Percentiles rank a stretch among this genome's conserved stretches.
Conservation (phyloP, 2,329 filamentous ascomycete genomes). For the Hypoxylon rubiginosum region DNA sequence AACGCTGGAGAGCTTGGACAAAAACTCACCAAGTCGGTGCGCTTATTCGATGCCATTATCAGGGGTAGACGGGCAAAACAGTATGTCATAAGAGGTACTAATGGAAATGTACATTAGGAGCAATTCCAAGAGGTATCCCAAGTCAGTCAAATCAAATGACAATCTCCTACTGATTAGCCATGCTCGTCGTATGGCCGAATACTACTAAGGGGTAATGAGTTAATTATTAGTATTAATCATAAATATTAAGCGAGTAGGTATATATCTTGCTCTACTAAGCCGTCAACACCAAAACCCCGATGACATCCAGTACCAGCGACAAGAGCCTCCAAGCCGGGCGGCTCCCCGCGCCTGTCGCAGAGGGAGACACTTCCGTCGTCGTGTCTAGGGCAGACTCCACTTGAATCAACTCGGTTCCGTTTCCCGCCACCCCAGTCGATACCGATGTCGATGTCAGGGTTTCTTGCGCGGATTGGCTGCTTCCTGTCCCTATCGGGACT, state of each 20-base stretch:
- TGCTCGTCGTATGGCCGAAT: neutral
- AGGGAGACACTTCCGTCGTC: constrained; percentile 6
- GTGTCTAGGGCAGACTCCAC: constrained; percentile 3
- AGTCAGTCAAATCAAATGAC: neutral
- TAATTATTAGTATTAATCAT: neutral
- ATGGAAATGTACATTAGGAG: neutral
- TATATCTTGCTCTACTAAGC: neutral
- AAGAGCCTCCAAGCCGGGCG: neutral
- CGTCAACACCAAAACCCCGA: constrained; percentile 8
- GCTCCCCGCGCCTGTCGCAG: neutral
- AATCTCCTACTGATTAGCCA: neutral
- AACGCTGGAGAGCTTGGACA: neutral
- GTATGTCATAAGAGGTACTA: neutral
- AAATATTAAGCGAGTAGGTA: neutral
- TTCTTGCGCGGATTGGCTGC: constrained; percentile 1
- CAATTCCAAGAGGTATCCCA: neutral
- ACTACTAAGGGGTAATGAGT: neutral
- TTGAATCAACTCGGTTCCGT: neutral
- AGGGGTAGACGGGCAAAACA: neutral
- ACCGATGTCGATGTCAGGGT: constrained; percentile 1
- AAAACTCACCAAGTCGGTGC: neutral
- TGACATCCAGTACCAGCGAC: neutral
- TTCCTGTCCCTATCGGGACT: neutral
- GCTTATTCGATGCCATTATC: neutral
- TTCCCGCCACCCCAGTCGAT: neutral